Conservation (phyloP, 441 rosid species). For the Gossypium aridum region DNA sequence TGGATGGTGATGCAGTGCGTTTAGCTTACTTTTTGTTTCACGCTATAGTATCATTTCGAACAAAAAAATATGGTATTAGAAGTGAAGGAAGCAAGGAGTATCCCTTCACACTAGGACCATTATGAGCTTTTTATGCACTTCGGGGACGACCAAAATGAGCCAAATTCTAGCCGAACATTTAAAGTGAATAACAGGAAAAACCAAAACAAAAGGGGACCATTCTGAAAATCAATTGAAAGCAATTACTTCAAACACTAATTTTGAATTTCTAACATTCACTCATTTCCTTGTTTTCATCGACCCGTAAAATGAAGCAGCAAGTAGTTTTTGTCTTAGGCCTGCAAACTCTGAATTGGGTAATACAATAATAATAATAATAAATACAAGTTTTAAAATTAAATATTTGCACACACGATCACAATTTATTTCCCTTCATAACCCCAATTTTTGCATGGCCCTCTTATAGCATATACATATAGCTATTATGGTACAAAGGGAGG, state of each 20-base stretch:
- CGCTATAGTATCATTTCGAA: too few species aligned
- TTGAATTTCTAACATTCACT: neutral
- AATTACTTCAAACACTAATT: neutral
- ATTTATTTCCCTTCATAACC: constrained; percentile 12
- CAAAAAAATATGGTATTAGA: too few species aligned
- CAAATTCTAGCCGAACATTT: neutral
- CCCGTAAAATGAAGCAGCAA: neutral
- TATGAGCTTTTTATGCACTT: neutral
- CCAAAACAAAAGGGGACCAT: constrained; percentile 23
- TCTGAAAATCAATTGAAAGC: constrained; percentile 4
- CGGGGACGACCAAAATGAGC: constrained; percentile 9
- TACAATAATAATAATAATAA: neutral
- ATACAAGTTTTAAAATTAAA: neutral
- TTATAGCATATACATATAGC: neutral
- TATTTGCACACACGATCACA: neutral
- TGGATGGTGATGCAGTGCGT: neutral
- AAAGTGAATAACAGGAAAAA: neutral
- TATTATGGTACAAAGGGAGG: neutral
- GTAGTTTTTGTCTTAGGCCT: neutral
- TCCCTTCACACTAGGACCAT: constrained; percentile 8
- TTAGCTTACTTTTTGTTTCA: too few species aligned
- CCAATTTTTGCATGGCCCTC: constrained; percentile 3
- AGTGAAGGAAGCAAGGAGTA: too few species aligned
- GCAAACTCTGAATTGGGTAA: neutral
- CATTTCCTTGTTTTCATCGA: neutral